These are phyloP conservation scores for Spirogloea muscicola DNA, from an alignment of 139 green algal species.

Conservation along the genomic window DNA sequence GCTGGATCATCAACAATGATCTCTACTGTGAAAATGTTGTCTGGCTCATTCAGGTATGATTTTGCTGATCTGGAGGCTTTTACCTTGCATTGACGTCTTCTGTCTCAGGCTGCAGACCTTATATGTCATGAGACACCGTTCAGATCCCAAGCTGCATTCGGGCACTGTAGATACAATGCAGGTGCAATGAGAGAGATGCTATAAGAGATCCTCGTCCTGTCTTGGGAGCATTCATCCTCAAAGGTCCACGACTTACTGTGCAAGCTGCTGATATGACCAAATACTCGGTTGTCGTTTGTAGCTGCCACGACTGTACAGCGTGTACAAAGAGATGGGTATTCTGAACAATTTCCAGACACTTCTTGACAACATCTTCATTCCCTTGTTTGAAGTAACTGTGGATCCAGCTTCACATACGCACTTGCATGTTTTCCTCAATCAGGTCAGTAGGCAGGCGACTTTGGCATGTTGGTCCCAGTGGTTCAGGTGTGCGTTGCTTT, in stretches of 20 bases:
- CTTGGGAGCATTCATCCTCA: too few species aligned
- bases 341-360: slow-evolving; percentile 71
- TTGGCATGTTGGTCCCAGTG: slow-evolving; percentile 99
- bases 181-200: too few species aligned
- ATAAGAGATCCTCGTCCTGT: too few species aligned
- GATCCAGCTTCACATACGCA: slow-evolving; percentile 90
- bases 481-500: too few species aligned
- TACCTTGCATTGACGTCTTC: too few species aligned
- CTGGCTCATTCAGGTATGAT: slow-evolving; percentile 87
- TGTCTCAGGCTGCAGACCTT: too few species aligned
- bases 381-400: slow-evolving; percentile 96
- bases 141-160: too few species aligned
- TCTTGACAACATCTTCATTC: slow-evolving; percentile 97
- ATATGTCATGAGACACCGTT: too few species aligned
- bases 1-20: slow-evolving; percentile 93
- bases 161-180: too few species aligned
- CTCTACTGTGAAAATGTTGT: slow-evolving; percentile 92
- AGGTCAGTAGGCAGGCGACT: slow-evolving; percentile 76
- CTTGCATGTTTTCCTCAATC: slow-evolving; percentile 91
- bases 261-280: too few species aligned
- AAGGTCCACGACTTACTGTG: too few species aligned
- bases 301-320: slow-evolving; percentile 93
- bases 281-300: slow-evolving; percentile 19
- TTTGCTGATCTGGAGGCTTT: too few species aligned
- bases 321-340: slow-evolving; percentile 87